Evolutionary conservation across 805 yeast species (phyloP).

Genomic region (Candida easanensis): DNA sequence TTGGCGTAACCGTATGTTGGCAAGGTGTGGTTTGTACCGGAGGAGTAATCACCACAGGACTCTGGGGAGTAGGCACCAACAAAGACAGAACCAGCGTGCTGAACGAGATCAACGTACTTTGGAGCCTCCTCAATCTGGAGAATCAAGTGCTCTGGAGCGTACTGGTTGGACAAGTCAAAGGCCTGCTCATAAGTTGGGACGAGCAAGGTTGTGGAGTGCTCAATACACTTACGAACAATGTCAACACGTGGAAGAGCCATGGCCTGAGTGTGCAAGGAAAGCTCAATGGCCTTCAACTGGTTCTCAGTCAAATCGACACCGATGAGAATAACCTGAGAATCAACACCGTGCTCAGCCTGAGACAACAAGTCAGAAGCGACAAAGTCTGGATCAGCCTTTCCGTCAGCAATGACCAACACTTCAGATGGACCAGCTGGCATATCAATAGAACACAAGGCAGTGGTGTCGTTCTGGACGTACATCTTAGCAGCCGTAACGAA

Average conservation of each 20-base stretch:
- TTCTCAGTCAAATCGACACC: slow-evolving; percentile 67
- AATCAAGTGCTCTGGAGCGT: slow-evolving; percentile 98
- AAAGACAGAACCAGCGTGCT: slow-evolving; percentile 94
- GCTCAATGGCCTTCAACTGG: slow-evolving; percentile 68
- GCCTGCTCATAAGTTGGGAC: slow-evolving; percentile 78
- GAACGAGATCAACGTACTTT: slow-evolving; percentile 65
- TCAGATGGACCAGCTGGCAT: slow-evolving; percentile 99
- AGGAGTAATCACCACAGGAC: slow-evolving; percentile 96
- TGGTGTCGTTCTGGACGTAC: slow-evolving; percentile 93
- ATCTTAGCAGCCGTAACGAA: slow-evolving; percentile 99
- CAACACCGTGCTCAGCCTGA: slow-evolving; percentile 98
- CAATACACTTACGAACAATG: slow-evolving; percentile 86
- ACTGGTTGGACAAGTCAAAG: slow-evolving; percentile 78
- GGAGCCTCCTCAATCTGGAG: slow-evolving; percentile 83
- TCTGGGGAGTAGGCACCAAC: slow-evolving; percentile 97
- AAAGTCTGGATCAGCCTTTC: slow-evolving; percentile 84
- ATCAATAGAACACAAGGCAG: slow-evolving; percentile 93
- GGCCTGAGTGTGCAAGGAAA: slow-evolving; percentile 85
- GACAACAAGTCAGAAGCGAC: slow-evolving; percentile 96
- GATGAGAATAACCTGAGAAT: slow-evolving; percentile 91
- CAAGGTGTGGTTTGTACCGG: slow-evolving; percentile 97
- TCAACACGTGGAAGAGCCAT: slow-evolving; percentile 83
- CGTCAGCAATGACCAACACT: slow-evolving; percentile 93
- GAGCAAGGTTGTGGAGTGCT: slow-evolving; percentile 80
- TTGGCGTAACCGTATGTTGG: slow-evolving; percentile 99